Base-by-base conservation (phyloP, 2,329 filamentous ascomycete genomes). In the Penicillium sp. region DNA sequence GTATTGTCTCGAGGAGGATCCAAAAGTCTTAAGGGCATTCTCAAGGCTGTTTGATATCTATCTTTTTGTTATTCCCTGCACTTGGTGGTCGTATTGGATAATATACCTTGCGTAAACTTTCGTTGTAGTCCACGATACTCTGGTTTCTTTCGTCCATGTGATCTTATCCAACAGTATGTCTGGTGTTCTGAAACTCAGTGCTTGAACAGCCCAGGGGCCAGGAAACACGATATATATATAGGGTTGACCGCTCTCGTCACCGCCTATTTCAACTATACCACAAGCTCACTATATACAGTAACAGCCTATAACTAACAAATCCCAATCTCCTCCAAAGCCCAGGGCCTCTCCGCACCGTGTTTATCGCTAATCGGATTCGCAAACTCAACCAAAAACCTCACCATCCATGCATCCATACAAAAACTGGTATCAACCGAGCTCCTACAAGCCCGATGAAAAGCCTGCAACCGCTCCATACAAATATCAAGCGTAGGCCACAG, bases 401-500 rank as follows among this genome's bases (percentile, higher is more conserved):
- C 62, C 71, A 77, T 73, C 76, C 76, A 78, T 46, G 65, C 60
- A 62, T 77, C 75, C 63, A 77, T 65, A 10, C 70, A 60, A 56
- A 77, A 77, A 44, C 67, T 71, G 2, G 68, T 69, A 54, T 73
- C 69, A 54, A 70, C 70, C 31, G 65, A 71, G 25, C 64, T 66
- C 27, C 68, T 65, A 58, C 76, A 79, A 6, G 72, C 73, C 42
- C 74, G 67, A 53, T 79, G 76, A 56, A 79, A 79, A 2, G 70
- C 68, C 45, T 71, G 65, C 4, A 79, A 66, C 0, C 76, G 68
- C 10, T 68, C 68, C 56, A 78, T 72, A 56, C 67, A 68, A 3
- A 70, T 59, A 51, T 76, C 74, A 5, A 75, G 61, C 9, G 67
- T 72, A 0, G 75, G 72, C 77, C 77, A 80, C 51, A 73, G 75